Conservation (phyloP, 73 alveolate species). For the Paramecium caudatum region DNA sequence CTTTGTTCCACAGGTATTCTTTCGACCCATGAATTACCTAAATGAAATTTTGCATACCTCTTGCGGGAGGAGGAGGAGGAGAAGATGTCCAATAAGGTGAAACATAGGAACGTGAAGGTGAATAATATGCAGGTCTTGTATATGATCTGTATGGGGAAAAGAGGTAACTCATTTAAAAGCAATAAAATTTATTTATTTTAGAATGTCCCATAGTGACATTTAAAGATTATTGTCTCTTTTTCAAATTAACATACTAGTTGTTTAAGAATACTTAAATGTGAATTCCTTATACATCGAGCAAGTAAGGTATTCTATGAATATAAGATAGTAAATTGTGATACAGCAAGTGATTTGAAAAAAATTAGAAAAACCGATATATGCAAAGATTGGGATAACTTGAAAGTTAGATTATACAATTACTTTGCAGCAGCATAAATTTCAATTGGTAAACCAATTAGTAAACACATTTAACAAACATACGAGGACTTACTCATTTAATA, state of each 20-base stretch:
- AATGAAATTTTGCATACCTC: not conserved
- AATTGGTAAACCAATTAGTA: not conserved
- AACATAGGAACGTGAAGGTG: conserved; percentile 17
- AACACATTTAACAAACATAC: not conserved
- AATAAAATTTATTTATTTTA: conserved; percentile 7
- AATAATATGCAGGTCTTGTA: conserved; percentile 7
- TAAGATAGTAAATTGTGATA: conserved; percentile 20
- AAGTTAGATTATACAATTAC: not conserved
- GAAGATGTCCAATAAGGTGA: conserved; percentile 17
- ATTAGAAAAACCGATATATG: not conserved
- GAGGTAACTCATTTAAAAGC: conserved; percentile 49
- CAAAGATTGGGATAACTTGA: conserved; percentile 43
- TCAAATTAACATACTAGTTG: not conserved
- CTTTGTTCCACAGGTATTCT: conserved; percentile 73
- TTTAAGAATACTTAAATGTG: conserved; percentile 1
- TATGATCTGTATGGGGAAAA: conserved; percentile 60
- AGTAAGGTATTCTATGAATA: not conserved
- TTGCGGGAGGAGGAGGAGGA: conserved; percentile 27
- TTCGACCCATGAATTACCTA: conserved; percentile 74
- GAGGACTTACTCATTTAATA: conserved; percentile 2
- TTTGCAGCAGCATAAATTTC: not conserved
- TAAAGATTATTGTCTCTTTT: conserved; percentile 3
- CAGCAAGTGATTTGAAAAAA: conserved; percentile 2
- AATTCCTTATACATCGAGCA: not conserved
- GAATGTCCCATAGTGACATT: conserved; percentile 31